A percentile compares a stretch with the other conserved stretches of the same genome.
These are phyloP conservation scores for Pichia californica DNA, from an alignment of 805 yeast genomes.

Conservation along the genomic window DNA sequence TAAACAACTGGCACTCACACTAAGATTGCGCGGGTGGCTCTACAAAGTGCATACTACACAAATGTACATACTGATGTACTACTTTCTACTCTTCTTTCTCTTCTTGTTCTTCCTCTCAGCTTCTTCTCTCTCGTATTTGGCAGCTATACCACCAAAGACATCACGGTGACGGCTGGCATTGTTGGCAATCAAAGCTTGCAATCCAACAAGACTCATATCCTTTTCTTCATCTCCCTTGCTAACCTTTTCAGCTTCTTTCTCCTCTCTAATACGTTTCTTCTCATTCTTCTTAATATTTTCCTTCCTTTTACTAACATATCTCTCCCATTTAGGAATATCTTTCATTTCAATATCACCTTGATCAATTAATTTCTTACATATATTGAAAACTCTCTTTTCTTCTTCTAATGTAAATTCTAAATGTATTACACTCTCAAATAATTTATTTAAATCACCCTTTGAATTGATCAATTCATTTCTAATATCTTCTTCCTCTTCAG, in stretches of 20 bases:
- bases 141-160: conserved; percentile 3
- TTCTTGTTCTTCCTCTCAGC: background rate
- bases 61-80: no score
- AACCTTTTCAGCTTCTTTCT: background rate
- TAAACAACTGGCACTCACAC: no score
- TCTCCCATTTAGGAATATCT: conserved; percentile 28
- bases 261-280: conserved; percentile 41
- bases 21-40: background rate
- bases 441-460: conserved; percentile 57
- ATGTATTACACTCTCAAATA: conserved; percentile 77
- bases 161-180: conserved; percentile 7
- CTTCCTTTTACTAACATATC: conserved; percentile 44
- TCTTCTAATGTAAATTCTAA: conserved; percentile 53
- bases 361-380: conserved; percentile 41
- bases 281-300: conserved; percentile 41
- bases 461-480: conserved; percentile 44
- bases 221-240: conserved; percentile 23
- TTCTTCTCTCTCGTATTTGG: background rate
- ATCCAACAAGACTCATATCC: background rate
- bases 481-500: conserved; percentile 59
- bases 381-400: conserved; percentile 52
- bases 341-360: conserved; percentile 27
- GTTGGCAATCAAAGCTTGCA: conserved; percentile 6
- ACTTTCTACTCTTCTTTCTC: conserved; percentile 4
- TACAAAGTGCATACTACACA: no score